A percentile compares a stretch with the other conserved stretches of the same genome.
Conservation (phyloP, 1,284 basidiomycete species). For the Trichosporon sp. region DNA sequence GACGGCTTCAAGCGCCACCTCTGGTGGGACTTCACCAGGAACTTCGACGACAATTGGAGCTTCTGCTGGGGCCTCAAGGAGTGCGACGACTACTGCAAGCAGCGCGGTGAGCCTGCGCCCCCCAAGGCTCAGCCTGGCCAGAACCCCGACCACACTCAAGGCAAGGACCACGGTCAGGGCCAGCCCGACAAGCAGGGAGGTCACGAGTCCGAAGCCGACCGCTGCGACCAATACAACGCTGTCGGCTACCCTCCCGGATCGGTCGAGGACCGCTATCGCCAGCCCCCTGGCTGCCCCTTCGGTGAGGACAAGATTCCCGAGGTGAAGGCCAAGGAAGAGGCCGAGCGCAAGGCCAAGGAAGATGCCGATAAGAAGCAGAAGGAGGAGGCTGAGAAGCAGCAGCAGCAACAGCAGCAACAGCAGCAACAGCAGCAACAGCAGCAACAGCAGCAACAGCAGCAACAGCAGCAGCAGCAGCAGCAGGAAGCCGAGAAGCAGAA, state of each 20-base stretch:
- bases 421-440: not conserved
- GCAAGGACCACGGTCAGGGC: not conserved
- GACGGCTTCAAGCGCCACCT: constrained; percentile 4
- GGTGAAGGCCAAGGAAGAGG: not conserved
- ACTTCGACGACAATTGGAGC: not conserved
- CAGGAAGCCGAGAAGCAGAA: not conserved
- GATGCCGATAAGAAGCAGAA: not conserved
- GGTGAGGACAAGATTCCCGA: not conserved
- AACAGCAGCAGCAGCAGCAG: not conserved
- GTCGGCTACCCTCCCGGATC: not conserved
- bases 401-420: not conserved
- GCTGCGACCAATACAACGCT: not conserved
- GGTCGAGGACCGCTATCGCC: not conserved
- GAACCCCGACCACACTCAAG: not conserved
- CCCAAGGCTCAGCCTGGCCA: not conserved
- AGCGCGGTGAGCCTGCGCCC: not conserved
- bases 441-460: not conserved
- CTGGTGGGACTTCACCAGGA: constrained; percentile 16
- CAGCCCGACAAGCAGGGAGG: too few species aligned
- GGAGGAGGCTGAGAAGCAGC: constrained; percentile 4
- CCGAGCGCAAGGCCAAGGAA: not conserved
- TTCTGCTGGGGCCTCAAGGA: not conserved
- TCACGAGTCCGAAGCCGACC: not conserved
- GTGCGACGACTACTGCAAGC: not conserved
- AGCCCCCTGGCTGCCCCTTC: not conserved